Conservation (phyloP, 2,329 filamentous ascomycete genomes). For the Sporothrix variecibatus region DNA sequence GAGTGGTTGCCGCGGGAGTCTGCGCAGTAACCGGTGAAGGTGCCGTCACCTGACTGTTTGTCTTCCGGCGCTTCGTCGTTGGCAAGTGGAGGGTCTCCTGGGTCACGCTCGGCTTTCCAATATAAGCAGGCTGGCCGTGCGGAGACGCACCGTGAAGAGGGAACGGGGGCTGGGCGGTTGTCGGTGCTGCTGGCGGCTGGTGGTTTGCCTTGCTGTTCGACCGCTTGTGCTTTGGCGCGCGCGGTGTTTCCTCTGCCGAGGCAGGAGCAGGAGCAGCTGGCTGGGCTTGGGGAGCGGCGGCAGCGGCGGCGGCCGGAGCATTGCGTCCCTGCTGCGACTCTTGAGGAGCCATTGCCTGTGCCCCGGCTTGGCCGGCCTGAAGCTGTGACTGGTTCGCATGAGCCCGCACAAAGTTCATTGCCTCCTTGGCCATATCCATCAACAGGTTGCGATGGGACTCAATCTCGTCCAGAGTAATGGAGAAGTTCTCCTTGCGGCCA, state of each 20-base stretch:
- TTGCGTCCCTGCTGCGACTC: slow-evolving; percentile 23
- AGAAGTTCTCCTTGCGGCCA: slow-evolving; percentile 51
- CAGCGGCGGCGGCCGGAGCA: background rate
- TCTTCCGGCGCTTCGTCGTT: slow-evolving; percentile 57
- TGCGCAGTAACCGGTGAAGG: slow-evolving; percentile 41
- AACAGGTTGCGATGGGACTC: slow-evolving; percentile 52
- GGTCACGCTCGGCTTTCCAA: slow-evolving; percentile 54
- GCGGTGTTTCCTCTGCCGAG: slow-evolving; percentile 52
- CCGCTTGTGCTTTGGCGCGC: slow-evolving; percentile 51
- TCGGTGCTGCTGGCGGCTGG: slow-evolving; percentile 58
- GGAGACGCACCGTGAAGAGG: slow-evolving; percentile 58
- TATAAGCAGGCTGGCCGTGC: slow-evolving; percentile 60
- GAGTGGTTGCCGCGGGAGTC: slow-evolving; percentile 38
- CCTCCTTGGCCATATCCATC: slow-evolving; percentile 55
- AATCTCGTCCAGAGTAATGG: slow-evolving; percentile 54
- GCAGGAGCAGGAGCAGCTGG: slow-evolving; percentile 41
- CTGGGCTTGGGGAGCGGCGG: slow-evolving; percentile 34
- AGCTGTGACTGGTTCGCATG: slow-evolving; percentile 23
- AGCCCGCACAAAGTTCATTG: slow-evolving; percentile 16
- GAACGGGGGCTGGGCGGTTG: slow-evolving; percentile 59
- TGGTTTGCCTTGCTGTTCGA: slow-evolving; percentile 50
- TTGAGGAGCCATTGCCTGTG: slow-evolving; percentile 35
- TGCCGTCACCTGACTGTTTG: slow-evolving; percentile 42
- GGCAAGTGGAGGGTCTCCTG: slow-evolving; percentile 58
- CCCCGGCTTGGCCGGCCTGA: slow-evolving; percentile 32